A percentile compares a stretch with the other conserved stretches of the same genome.
Evolutionary conservation across 2,329 filamentous ascomycete species (phyloP).

Genomic region (Ceratocystis diversiconidia): DNA sequence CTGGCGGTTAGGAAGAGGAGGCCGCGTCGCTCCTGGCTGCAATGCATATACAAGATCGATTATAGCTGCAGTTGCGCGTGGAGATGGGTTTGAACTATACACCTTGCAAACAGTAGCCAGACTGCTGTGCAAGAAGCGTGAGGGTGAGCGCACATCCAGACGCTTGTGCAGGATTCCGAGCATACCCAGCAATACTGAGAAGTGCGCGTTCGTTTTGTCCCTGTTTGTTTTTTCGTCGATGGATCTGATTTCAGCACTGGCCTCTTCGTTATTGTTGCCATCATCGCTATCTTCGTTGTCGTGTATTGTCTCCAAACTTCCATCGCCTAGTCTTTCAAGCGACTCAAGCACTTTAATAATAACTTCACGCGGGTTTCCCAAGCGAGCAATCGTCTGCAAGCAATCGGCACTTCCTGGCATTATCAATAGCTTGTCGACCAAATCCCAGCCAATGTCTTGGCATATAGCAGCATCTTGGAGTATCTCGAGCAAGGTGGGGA

Average conservation of each 20-base stretch:
- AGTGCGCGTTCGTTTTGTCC: conserved; percentile 26
- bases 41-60: conserved; percentile 58
- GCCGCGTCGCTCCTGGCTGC: conserved; percentile 47
- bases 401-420: conserved; percentile 55
- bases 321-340: conserved; percentile 39
- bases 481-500: conserved; percentile 54
- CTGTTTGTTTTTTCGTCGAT: neutral
- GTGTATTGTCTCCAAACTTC: conserved; percentile 24
- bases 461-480: conserved; percentile 55
- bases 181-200: conserved; percentile 56
- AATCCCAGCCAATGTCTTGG: conserved; percentile 69
- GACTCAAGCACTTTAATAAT: conserved; percentile 68
- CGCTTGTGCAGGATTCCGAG: conserved; percentile 58
- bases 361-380: conserved; percentile 70
- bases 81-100: conserved; percentile 51
- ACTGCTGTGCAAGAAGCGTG: conserved; percentile 64
- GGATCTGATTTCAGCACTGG: conserved; percentile 10
- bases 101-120: conserved; percentile 55
- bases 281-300: conserved; percentile 26
- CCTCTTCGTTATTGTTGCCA: conserved; percentile 21
- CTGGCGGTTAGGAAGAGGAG: conserved; percentile 43
- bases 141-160: conserved; percentile 64
- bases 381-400: conserved; percentile 57
- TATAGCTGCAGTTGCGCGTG: conserved; percentile 45
- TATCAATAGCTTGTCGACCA: conserved; percentile 59